Evolutionary conservation across 2,329 filamentous ascomycete genomes (phyloP).

Genomic region (Endothia cerciana): DNA sequence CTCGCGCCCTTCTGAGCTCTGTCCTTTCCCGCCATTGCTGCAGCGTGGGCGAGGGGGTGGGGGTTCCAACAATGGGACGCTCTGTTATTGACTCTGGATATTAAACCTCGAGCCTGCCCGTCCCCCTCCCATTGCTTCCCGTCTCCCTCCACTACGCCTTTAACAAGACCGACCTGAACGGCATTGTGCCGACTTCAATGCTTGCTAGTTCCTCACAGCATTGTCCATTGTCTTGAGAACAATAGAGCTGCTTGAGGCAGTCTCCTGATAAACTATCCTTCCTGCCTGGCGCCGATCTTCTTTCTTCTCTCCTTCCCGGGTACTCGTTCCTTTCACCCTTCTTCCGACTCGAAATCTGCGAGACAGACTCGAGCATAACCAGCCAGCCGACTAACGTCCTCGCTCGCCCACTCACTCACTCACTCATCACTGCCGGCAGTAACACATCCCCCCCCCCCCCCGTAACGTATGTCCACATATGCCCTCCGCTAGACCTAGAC

Average conservation of each 20-base stretch:
- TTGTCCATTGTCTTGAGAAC: conserved; percentile 23
- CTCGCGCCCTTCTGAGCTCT: background rate
- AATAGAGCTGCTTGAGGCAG: conserved; percentile 29
- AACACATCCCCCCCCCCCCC: background rate
- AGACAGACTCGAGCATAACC: conserved; percentile 23
- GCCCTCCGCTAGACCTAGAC: background rate
- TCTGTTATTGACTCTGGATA: conserved; percentile 4
- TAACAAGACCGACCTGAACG: conserved; percentile 19
- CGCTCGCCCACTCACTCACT: conserved; percentile 13
- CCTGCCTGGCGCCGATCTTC: conserved; percentile 17
- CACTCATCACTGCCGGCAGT: conserved; percentile 26
- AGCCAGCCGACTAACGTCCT: conserved; percentile 1
- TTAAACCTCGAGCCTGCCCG: conserved; percentile 24
- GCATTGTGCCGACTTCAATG: conserved; percentile 29
- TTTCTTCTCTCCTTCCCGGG: conserved; percentile 2
- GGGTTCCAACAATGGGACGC: conserved; percentile 11
- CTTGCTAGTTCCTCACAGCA: conserved; percentile 14
- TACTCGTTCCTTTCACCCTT: background rate
- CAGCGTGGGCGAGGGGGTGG: background rate
- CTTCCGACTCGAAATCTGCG: conserved; percentile 20
- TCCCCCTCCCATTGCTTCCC: background rate
- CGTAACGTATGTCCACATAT: background rate
- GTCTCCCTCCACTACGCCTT: conserved; percentile 5
- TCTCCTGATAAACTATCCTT: conserved; percentile 14
- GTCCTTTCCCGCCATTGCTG: background rate